Conservation (phyloP, 2,329 filamentous ascomycete species). For the Penicillium frequentans region DNA sequence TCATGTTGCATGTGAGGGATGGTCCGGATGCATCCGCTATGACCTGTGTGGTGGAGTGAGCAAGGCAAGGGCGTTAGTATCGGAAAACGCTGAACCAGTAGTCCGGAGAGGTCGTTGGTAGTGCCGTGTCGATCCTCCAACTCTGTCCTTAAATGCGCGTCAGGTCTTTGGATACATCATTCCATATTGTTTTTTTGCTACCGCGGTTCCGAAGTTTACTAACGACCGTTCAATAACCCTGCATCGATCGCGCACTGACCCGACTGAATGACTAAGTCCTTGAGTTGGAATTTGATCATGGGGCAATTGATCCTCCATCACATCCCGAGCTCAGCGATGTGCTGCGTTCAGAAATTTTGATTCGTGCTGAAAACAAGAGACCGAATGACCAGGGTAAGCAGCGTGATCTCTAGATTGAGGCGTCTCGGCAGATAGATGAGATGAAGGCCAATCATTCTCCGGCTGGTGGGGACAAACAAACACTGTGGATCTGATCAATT, state of each 20-base stretch:
- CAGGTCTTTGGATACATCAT: neutral
- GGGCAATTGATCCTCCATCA: too few species aligned
- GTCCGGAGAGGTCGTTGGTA: neutral
- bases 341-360: neutral
- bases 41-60: conserved; percentile 2
- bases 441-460: neutral
- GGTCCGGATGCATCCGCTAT: conserved; percentile 1
- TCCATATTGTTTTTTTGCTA: neutral
- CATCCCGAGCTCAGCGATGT: neutral
- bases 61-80: conserved; percentile 6
- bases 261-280: neutral
- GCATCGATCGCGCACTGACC: neutral
- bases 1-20: conserved; percentile 12
- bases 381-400: neutral
- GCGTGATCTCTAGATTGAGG: neutral
- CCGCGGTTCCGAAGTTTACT: neutral
- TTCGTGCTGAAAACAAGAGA: neutral
- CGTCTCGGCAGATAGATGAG: neutral
- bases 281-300: too few species aligned
- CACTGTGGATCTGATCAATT: neutral
- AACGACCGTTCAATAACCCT: neutral
- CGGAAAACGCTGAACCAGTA: neutral
- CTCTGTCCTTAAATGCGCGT: neutral
- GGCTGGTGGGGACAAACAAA: neutral
- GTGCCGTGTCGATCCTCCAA: neutral